Conservation (phyloP, 441 rosid genomes). For the Bruguiera hainesii region DNA sequence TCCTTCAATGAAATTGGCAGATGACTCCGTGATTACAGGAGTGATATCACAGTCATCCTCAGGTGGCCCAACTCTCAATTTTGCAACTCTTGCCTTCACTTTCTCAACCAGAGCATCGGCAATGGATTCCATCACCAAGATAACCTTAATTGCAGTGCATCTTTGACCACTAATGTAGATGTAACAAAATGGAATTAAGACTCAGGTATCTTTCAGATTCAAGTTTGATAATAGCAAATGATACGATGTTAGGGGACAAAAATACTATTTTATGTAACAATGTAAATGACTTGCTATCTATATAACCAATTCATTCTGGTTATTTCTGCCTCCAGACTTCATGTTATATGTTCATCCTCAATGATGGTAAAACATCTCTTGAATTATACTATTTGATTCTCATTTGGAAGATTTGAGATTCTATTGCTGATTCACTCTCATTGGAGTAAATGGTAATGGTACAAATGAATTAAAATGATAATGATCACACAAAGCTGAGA, state of each 20-base stretch:
- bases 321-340: too few relatives aligned
- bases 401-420: too few relatives aligned
- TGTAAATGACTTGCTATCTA: too few relatives aligned
- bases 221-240: background rate
- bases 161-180: constrained; percentile 70
- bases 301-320: too few relatives aligned
- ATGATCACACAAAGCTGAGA: too few relatives aligned
- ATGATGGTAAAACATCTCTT: too few relatives aligned
- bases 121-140: constrained; percentile 81
- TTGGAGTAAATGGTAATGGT: too few relatives aligned
- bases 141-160: constrained; percentile 95
- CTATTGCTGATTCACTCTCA: too few relatives aligned
- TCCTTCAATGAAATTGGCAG: constrained; percentile 94
- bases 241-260: background rate
- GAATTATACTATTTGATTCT: too few relatives aligned
- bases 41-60: constrained; percentile 93
- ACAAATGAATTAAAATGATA: too few relatives aligned
- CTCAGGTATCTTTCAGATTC: background rate
- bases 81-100: constrained; percentile 76
- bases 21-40: constrained; percentile 87
- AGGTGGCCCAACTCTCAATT: constrained; percentile 74
- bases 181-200: background rate
- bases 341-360: too few relatives aligned
- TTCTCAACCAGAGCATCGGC: constrained; percentile 75
- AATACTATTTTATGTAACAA: too few relatives aligned